Conservation (phyloP, 2,329 filamentous ascomycete genomes). For the Cordyceps pruinosa region DNA sequence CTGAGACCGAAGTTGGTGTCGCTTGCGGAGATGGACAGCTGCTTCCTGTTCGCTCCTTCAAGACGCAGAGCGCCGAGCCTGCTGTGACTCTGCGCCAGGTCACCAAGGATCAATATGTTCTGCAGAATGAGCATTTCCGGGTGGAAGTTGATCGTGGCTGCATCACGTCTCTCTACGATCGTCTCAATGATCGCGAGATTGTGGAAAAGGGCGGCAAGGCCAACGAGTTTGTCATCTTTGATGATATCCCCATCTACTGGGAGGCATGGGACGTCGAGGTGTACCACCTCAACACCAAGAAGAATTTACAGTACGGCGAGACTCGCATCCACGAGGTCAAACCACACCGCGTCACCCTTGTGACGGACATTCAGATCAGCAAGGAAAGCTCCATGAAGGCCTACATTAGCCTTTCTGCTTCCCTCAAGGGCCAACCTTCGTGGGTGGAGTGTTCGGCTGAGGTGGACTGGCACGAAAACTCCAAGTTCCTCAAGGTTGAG, state of each 20-base stretch:
- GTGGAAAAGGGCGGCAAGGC: constrained; percentile 68
- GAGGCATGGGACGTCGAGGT: constrained; percentile 98
- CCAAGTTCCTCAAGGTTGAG: constrained; percentile 98
- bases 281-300: constrained; percentile 81
- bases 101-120: constrained; percentile 59
- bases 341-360: constrained; percentile 70
- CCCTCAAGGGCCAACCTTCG: constrained; percentile 50
- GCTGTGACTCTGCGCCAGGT: constrained; percentile 47
- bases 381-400: constrained; percentile 80
- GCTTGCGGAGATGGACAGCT: constrained; percentile 51
- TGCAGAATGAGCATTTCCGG: constrained; percentile 71
- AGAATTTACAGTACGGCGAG: constrained; percentile 62
- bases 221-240: constrained; percentile 89
- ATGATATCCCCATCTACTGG: constrained; percentile 97
- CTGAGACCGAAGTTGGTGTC: constrained; percentile 44
- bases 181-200: constrained; percentile 65
- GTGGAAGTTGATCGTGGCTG: constrained; percentile 67
- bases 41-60: constrained; percentile 44
- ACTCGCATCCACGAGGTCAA: constrained; percentile 66
- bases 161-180: constrained; percentile 80
- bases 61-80: constrained; percentile 35
- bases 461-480: constrained; percentile 94
- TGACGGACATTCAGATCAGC: constrained; percentile 82
- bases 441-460: constrained; percentile 74
- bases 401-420: constrained; percentile 71